Conservation (phyloP, 371 early-diverging fungal species). For the Rhizopus delemar region DNA sequence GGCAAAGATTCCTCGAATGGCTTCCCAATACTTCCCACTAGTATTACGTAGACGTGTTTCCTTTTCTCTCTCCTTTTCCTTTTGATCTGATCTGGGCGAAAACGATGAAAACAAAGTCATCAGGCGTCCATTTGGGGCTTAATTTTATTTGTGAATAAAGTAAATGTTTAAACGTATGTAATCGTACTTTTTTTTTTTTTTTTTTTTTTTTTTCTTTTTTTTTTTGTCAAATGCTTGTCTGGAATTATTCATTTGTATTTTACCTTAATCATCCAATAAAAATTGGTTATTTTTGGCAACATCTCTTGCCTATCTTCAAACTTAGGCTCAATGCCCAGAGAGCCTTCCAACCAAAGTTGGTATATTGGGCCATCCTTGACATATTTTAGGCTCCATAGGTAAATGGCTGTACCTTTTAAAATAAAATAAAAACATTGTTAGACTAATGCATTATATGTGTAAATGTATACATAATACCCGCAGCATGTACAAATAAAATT, state of each 20-base stretch:
- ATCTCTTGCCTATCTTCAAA: conserved; percentile 4
- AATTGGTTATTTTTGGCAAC: not conserved
- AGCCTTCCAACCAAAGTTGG: conserved; percentile 6
- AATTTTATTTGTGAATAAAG: too few relatives aligned
- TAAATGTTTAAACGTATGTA: too few relatives aligned
- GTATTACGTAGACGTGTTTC: too few relatives aligned
- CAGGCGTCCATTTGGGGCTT: too few relatives aligned
- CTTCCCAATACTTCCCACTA: too few relatives aligned
- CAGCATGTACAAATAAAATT: not conserved
- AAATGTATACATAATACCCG: not conserved
- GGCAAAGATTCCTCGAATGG: too few relatives aligned
- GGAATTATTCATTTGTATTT: not conserved
- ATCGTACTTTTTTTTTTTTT: not conserved
- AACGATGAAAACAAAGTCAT: too few relatives aligned
- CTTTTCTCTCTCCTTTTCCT: too few relatives aligned
- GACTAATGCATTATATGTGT: too few relatives aligned
- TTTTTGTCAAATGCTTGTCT: not conserved
- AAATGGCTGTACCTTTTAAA: conserved; percentile 3
- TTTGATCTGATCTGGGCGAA: too few relatives aligned
- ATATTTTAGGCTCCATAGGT: conserved; percentile 4
- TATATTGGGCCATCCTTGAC: conserved; percentile 7
- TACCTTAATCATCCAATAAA: conserved; percentile 5
- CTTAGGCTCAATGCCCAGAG: conserved; percentile 3
- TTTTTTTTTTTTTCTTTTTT: conserved; percentile 3
- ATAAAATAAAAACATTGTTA: not conserved